Evolutionary conservation across 345 rosid species (phyloP), one percentile per base, ranked within the genome.

Genomic region (Melastoma malabathricum): DNA sequence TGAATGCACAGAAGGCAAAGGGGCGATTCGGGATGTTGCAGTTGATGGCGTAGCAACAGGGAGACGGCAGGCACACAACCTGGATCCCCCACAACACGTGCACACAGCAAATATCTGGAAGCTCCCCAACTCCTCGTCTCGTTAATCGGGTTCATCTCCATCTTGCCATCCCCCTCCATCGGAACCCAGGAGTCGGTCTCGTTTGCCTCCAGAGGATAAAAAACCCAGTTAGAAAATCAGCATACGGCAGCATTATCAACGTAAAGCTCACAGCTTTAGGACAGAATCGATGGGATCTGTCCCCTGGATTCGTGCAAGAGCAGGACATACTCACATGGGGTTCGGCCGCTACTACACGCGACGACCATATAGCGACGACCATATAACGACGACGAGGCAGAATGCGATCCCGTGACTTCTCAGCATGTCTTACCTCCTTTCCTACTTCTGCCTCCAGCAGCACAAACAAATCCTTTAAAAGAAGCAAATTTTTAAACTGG

Each of bases 1-100:
- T 86, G 77, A 90, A 90, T 15, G 98, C 83, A 60, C 96, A 90
- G 73, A 79, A 90, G 49, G 96, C 98, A 62, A 83, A 90, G 46
- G 98, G 98, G 64, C 86, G 75, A 59, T 90, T 86, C 15, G 98
- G 98, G 39, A 90, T 90, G 72, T 86, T 90, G 89, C 98, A 90
- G 51, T 84, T 86, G 76, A 90, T 86, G 18, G 96, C 94, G 67
- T 69, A 90, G 73, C 98, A 90, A 68, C 98, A 90, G 43, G 98
- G 96, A 23, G 94, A 80, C 15, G 89, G 82, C 68, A 90, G 63
- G 59, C 98, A 90, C 52, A 78, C 46, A 7, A 94, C 83, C 66
- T 81, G 44, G 90, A 67, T 59, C 94, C 96, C 18, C 94, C 96
- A 60, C 98, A 90, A 73, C 98, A 90, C 58, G 98, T 90, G 63